Evolutionary conservation across 306 rosid genomes (phyloP).

Genomic region (Glycyrrhiza uralensis): DNA sequence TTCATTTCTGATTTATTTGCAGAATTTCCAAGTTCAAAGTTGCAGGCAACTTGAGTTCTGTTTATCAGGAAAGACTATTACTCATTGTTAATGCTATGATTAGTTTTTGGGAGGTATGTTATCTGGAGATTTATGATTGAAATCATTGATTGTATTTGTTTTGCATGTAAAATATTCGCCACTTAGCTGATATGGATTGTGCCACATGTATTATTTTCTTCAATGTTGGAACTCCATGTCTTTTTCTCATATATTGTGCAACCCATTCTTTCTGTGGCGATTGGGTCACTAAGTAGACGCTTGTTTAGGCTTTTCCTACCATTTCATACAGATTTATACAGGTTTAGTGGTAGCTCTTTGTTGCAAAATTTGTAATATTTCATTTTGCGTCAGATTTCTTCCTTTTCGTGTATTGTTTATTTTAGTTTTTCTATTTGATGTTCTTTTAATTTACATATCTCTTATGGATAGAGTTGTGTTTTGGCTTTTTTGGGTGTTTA

Average conservation of each 20-base stretch:
- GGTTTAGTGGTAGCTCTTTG: background rate
- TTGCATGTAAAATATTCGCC: background rate
- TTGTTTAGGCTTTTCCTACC: background rate
- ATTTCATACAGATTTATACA: background rate
- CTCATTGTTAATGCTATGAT: constrained; percentile 66
- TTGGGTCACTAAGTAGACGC: background rate
- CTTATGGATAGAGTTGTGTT: background rate
- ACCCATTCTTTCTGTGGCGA: background rate
- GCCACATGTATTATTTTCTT: background rate
- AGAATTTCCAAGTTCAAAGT: constrained; percentile 51
- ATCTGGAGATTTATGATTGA: background rate
- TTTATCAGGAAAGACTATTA: constrained; percentile 24
- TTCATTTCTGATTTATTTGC: constrained; percentile 12
- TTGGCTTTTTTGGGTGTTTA: background rate
- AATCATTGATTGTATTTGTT: background rate
- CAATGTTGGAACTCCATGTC: background rate
- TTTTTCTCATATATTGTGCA: background rate
- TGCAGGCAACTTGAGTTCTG: background rate
- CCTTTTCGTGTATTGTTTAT: background rate
- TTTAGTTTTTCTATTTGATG: background rate
- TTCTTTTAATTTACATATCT: background rate
- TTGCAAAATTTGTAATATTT: background rate
- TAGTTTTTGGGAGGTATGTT: constrained; percentile 72
- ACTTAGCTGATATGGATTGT: background rate
- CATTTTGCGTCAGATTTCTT: background rate